phyloP scores from a whole-genome alignment of 148 eudicot genomes.

The Rhododendron mucronatum region DNA sequence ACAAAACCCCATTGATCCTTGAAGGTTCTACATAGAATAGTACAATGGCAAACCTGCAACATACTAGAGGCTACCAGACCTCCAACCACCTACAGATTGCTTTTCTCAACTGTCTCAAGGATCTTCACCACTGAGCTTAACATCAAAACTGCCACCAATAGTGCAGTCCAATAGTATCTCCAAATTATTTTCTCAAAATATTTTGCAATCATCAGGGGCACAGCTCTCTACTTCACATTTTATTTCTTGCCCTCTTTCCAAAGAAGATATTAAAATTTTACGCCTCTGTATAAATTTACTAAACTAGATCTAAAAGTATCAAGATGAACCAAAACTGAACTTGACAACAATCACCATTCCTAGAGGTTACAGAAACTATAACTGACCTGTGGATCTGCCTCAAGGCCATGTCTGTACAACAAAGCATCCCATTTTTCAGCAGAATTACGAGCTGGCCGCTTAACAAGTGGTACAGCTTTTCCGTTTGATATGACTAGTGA shows the following conservation, averaged over 20 bases:
- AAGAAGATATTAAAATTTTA: not conserved
- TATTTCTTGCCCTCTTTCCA: not conserved
- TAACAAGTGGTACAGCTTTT: constrained; percentile 76
- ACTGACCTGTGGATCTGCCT: constrained; percentile 76
- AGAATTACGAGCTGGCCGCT: constrained; percentile 64
- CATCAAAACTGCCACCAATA: not conserved
- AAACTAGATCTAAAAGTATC: not conserved
- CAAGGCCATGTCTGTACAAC: constrained; percentile 70
- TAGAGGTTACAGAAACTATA: constrained; percentile 2
- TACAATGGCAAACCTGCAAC: not conserved
- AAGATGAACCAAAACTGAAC: not conserved
- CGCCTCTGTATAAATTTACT: not conserved
- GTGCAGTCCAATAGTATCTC: not conserved
- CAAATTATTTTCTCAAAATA: not conserved
- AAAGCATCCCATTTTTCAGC: constrained; percentile 99
- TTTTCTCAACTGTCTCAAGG: not conserved
- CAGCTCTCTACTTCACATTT: not conserved
- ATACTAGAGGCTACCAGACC: not conserved
- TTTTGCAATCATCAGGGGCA: not conserved
- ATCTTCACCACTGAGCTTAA: not conserved
- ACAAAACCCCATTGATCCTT: not conserved
- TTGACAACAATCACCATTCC: not conserved
- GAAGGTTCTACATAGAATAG: not conserved
- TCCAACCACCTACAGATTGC: not conserved
- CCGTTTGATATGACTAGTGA: constrained; percentile 64